Conservation (phyloP, 768 basidiomycete genomes). For the Arthromyces matolae region DNA sequence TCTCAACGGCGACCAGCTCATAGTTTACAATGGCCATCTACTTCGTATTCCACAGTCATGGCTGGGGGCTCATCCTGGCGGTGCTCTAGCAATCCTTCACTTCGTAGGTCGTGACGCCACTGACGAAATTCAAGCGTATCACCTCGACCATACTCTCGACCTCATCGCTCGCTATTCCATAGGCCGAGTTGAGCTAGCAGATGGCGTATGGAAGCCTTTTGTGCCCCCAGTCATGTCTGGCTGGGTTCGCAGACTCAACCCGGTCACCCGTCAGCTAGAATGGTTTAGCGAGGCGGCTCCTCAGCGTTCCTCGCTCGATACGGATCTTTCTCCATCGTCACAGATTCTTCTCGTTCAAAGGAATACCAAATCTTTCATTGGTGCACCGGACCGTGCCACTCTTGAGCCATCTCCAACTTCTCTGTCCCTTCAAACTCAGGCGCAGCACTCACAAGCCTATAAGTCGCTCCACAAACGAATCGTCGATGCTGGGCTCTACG, state of each 20-base stretch:
- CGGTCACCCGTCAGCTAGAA: constrained; percentile 37
- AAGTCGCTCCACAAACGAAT: constrained; percentile 73
- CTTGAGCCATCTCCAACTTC: constrained; percentile 51
- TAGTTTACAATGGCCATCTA: constrained; percentile 66
- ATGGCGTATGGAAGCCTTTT: constrained; percentile 68
- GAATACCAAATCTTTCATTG: constrained; percentile 16
- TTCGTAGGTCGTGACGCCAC: constrained; percentile 94
- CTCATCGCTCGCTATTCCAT: constrained; percentile 63
- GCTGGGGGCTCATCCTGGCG: constrained; percentile 89
- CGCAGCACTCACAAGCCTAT: constrained; percentile 73
- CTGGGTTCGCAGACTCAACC: constrained; percentile 57
- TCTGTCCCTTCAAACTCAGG: constrained; percentile 56
- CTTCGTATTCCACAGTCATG: constrained; percentile 67
- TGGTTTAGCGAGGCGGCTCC: constrained; percentile 67
- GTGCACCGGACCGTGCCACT: constrained; percentile 38
- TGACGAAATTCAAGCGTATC: constrained; percentile 93
- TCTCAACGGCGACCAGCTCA: constrained; percentile 68
- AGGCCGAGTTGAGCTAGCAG: constrained; percentile 61
- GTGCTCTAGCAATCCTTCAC: constrained; percentile 84
- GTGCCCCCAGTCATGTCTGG: constrained; percentile 85
- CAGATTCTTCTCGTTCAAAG: constrained; percentile 63
- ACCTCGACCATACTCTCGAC: constrained; percentile 54
- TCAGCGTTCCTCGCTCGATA: constrained; percentile 29
- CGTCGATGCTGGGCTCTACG: constrained; percentile 77
- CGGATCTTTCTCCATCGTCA: constrained; percentile 32